A percentile compares a stretch with the other conserved stretches of the same genome.
These are phyloP conservation scores for Selaginella moellendorffii DNA, from an alignment of 75 land plant species.

Conservation along the genomic window DNA sequence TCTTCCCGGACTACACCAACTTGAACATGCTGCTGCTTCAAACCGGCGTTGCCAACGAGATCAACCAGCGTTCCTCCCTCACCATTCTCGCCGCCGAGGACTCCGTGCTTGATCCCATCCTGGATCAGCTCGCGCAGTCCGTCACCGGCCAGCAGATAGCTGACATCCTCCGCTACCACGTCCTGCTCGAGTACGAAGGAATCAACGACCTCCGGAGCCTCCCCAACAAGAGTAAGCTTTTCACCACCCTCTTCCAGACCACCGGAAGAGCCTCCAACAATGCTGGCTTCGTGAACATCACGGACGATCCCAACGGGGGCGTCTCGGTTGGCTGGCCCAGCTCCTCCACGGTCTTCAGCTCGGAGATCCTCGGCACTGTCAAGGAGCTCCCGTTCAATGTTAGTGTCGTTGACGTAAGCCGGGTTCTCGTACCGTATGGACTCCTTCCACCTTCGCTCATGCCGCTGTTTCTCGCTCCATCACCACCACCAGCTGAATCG, in stretches of 20 bases:
- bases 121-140: conserved; percentile 10
- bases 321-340: conserved; percentile 36
- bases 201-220: conserved; percentile 31
- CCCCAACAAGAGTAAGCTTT: conserved; percentile 37
- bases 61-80: conserved; percentile 47
- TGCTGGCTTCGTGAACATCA: conserved; percentile 50
- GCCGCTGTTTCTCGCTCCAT: conserved; percentile 26
- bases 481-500: conserved; percentile 37
- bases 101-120: conserved; percentile 21
- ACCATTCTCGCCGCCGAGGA: conserved; percentile 50
- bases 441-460: conserved; percentile 40
- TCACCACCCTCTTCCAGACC: conserved; percentile 69
- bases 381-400: conserved; percentile 49
- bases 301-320: conserved; percentile 12
- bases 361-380: too few species aligned
- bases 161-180: conserved; percentile 70
- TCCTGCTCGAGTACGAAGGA: conserved; percentile 55
- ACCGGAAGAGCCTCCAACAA: conserved; percentile 53
- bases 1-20: conserved; percentile 23
- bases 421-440: conserved; percentile 37
- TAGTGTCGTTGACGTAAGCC: conserved; percentile 29
- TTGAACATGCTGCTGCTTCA: conserved; percentile 28
- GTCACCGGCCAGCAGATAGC: conserved; percentile 22
- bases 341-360: conserved; percentile 30
- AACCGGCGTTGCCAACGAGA: conserved; percentile 56